Conservation (phyloP, 345 rosid genomes). For the Atalantia buxifolia region DNA sequence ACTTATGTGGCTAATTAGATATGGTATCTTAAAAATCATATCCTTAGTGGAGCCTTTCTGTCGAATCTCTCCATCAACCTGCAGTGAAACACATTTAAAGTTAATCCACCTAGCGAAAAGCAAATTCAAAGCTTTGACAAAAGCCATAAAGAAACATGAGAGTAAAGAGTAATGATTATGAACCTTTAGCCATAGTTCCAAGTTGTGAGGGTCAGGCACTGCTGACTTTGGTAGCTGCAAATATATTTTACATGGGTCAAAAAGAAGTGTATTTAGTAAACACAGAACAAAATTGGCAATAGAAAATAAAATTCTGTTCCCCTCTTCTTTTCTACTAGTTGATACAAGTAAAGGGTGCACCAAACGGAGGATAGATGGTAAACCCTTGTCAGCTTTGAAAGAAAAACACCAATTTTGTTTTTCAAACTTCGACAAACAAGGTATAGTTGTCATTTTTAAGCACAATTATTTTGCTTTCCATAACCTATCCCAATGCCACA, state of each 20-base stretch:
- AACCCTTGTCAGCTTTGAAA: background rate
- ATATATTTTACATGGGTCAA: constrained; percentile 4
- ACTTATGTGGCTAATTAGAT: constrained; percentile 85
- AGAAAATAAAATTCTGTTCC: background rate
- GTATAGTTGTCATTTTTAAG: background rate
- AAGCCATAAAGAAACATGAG: background rate
- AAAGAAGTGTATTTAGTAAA: background rate
- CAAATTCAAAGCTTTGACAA: background rate
- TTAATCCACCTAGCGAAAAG: background rate
- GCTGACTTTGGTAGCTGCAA: constrained; percentile 63
- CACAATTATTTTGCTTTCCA: background rate
- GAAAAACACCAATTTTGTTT: background rate
- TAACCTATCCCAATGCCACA: background rate
- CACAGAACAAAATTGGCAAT: background rate
- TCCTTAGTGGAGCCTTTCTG: constrained; percentile 83
- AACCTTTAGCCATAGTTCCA: constrained; percentile 93
- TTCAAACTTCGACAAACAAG: background rate
- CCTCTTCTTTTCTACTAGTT: background rate
- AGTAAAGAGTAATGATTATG: constrained; percentile 7
- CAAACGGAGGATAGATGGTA: background rate
- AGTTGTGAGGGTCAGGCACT: constrained; percentile 69
- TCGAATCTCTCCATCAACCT: constrained; percentile 79
- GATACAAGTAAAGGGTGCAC: background rate
- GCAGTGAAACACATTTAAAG: constrained; percentile 10
- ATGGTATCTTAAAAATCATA: constrained; percentile 83